A percentile compares a stretch with the other conserved stretches of the same genome.
Conservation (phyloP, 352 stramenopile genomes). For the Phytophthora fragariae region DNA sequence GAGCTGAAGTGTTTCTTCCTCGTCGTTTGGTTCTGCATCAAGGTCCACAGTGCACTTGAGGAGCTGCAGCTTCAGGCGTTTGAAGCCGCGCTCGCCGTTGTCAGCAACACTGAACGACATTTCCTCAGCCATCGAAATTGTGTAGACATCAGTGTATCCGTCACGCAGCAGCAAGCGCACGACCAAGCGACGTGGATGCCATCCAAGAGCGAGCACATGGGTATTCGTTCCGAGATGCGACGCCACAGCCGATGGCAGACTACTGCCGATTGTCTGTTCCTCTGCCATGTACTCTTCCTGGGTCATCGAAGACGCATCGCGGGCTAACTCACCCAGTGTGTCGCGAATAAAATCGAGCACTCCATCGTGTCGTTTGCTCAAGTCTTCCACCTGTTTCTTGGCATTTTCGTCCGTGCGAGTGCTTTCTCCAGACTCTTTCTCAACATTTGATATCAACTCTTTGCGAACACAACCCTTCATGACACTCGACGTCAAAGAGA, state of each 20-base stretch:
- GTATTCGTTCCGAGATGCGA: slow-evolving; percentile 29
- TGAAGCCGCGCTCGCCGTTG: slow-evolving; percentile 8
- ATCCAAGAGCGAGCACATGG: slow-evolving; percentile 42
- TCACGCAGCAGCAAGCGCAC: slow-evolving; percentile 34
- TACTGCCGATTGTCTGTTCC: slow-evolving; percentile 25
- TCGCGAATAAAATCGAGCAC: slow-evolving; percentile 42
- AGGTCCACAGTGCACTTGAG: slow-evolving; percentile 31
- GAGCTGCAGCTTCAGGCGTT: slow-evolving; percentile 34
- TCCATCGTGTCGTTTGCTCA: slow-evolving; percentile 20
- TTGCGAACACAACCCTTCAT: slow-evolving; percentile 69
- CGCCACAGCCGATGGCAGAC: slow-evolving; percentile 25
- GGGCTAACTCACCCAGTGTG: slow-evolving; percentile 23
- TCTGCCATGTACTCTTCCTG: slow-evolving; percentile 21
- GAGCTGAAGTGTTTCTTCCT: slow-evolving; percentile 19
- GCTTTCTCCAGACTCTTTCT: neutral
- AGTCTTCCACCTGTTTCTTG: neutral
- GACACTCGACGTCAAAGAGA: slow-evolving; percentile 31
- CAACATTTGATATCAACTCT: slow-evolving; percentile 12
- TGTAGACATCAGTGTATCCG: slow-evolving; percentile 45
- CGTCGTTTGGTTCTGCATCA: slow-evolving; percentile 10
- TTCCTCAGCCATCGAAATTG: slow-evolving; percentile 27
- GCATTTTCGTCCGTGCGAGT: neutral
- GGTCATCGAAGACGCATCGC: slow-evolving; percentile 27
- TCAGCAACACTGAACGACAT: slow-evolving; percentile 17
- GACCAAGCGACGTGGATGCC: slow-evolving; percentile 18